Base-by-base conservation (phyloP, 345 rosid genomes). In the Pistacia integerrima region DNA sequence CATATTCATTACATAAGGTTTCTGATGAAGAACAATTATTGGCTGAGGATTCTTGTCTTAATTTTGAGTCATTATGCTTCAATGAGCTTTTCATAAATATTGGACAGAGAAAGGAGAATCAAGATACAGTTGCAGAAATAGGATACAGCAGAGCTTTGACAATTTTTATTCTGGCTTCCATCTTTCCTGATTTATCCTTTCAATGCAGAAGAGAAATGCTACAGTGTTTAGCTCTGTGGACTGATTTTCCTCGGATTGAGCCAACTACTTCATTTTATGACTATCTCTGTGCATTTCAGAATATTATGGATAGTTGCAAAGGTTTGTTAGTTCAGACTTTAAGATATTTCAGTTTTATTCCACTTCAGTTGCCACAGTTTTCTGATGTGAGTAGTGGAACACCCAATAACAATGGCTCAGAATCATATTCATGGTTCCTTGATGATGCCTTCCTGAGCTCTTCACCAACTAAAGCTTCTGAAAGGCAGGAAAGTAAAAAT, bases 11-110 rank as follows among this genome's bases (percentile, higher is more conserved):
- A 67, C 78, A 56, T 55, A 89, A 87, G 79, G 88, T 79, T 38
- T 84, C 88, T 57, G 83, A 83, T 75, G 93, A 86, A 80, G 93
- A 87, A 76, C 83, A 81, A 73, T 49, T 68, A 17, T 54, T 81
- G 61, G 80, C 79, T 78, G 88, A 85, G 75, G 89, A 90, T 78
- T 74, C 87, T 14, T 88, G 92, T 78, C 88, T 85, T 67, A 85
- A 84, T 82, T 92, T 92, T 72, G 97, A 92, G 80, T 86, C 92
- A 30, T 76, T 92, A 65, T 92, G 97, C 85, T 92, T 90, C 74
- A 86, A 86, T 74, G 93, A 89, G 81, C 93, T 92, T 51, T 84
- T 89, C 74, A 79, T 54, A 67, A 76, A 82, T 72, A 86, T 92
- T 62, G 77, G 84, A 74, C 81, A 77, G 74, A 81, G 77, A 79